Percentiles rank a stretch among this genome's conserved stretches.
phyloP scores from a whole-genome alignment of 768 basidiomycete species.

The Chlorophyllum brunneum region DNA sequence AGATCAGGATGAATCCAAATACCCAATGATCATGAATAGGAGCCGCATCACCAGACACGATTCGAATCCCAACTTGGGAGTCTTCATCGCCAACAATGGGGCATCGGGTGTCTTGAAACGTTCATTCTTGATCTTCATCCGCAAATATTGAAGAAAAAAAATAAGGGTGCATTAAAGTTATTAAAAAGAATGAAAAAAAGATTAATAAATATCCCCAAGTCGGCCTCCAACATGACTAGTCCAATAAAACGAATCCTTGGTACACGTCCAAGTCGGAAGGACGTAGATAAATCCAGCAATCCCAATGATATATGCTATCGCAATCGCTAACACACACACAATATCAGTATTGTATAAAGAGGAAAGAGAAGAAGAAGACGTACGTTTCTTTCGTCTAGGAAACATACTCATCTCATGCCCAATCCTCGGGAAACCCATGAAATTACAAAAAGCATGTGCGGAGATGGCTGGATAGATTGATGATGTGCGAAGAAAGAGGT shows the following conservation, averaged over 20 bases:
- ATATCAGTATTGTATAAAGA: slow-evolving; percentile 10
- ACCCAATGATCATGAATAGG: too few relatives aligned
- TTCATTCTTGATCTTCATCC: too few relatives aligned
- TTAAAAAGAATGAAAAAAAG: not conserved
- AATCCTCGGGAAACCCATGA: slow-evolving; percentile 86
- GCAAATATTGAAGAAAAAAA: not conserved
- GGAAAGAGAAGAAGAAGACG: slow-evolving; percentile 22
- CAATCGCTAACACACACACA: slow-evolving; percentile 41
- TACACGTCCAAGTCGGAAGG: slow-evolving; percentile 31
- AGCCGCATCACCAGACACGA: too few relatives aligned
- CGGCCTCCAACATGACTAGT: not conserved
- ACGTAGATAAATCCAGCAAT: slow-evolving; percentile 52
- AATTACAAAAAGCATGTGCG: slow-evolving; percentile 90
- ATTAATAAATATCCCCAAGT: not conserved
- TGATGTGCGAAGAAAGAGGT: slow-evolving; percentile 81
- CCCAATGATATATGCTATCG: slow-evolving; percentile 52
- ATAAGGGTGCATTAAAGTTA: not conserved
- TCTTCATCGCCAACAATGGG: too few relatives aligned
- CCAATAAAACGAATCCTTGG: slow-evolving; percentile 22
- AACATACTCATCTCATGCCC: slow-evolving; percentile 49
- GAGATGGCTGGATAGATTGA: slow-evolving; percentile 75
- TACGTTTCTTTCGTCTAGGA: slow-evolving; percentile 49
- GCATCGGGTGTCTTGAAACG: too few relatives aligned
- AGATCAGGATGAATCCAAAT: too few relatives aligned
- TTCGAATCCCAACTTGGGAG: too few relatives aligned